Evolutionary conservation across 495 filamentous ascomycete species (phyloP), one percentile per base, ranked within the genome.

Genomic region (Immersiella caudata): DNA sequence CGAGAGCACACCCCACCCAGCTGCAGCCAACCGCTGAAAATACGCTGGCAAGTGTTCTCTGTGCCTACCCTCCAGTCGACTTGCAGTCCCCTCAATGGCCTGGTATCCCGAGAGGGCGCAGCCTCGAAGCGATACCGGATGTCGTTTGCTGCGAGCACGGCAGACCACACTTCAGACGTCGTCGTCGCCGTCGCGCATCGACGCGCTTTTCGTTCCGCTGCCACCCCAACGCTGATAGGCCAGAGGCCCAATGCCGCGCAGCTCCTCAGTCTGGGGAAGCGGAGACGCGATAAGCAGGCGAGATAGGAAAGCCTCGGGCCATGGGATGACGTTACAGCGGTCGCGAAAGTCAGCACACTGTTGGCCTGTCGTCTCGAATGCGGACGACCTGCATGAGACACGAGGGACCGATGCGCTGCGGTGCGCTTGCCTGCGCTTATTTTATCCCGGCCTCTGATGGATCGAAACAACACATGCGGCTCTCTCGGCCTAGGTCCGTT

Each of bases 281-380:
- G 57, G 57, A 62, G 57, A 20, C 57, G 58, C 65, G 65, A 67
- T 67, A 67, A 61, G 65, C 55, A 29, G 50, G 6, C 46, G 24
- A 60, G 56, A 67, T 67, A 67, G 65, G 56, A 55, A 40, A 51
- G 56, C 65, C n/a, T 60, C 57, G 62, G 65, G 40, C 57, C 46
- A 56, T 11, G 33, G 40, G 27, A 51, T 50, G 35, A 60, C 54
- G 64, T 52, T 40, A 35, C 24, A 60, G 24, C 29, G 16, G 35
- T 22, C n/a, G 6, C 29, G 57, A 8, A 6, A 58, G 55, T 16
- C 24, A 60, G 24, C 57, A n/a, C 16, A 25, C 27, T 50, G n/a
- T 33, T 33, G 29, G 29, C 60, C 26, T 27, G 35, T 46, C 8
- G 60, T 33, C 24, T 59, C 56, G 26, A 59, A 26, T 59, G 25